Evolutionary conservation across 768 basidiomycete species (phyloP), one percentile per base, ranked within the genome.

Genomic region (Psilocybe subaeruginosa): DNA sequence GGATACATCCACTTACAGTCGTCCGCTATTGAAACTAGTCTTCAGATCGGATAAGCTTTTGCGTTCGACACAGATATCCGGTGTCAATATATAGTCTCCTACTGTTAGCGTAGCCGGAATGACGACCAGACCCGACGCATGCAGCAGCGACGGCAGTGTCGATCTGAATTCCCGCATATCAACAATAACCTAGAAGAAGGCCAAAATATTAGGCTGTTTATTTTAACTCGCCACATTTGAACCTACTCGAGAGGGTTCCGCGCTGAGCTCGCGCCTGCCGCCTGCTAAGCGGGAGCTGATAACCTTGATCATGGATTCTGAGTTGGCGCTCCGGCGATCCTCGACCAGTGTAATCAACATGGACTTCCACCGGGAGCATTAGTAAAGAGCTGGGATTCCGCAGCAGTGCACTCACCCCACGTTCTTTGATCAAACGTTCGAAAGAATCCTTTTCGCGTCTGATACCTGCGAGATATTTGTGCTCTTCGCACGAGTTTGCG

Each of bases 141-240:
- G 95, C 7, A 99, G 78, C 4, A 99, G 73, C 0, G 93, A 95
- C 0, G 96, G 97, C 8, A 99, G 76, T 0, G 94, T 87, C 2
- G 97, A 98, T 29, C 95, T 83, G 74, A 99, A 98, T 74, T 99
- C 97, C 66, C 97, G 87, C 85, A 98, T 90, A 73, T 99, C 97
- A 23, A 98, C 95, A 61, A 99, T 88, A 51, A 99, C 89, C 95
- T 97, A 58, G 35, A 30, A 29, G 60, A 53, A 8, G 2, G 33
- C 8, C 23, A 50, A 11, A 51, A 53, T 52, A 23, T 17, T 30
- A 59, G 29, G 3, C 9, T 1, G 19, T 3, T 53, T 54, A 31
- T 12, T 41, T n/a, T 54, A 2, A 33, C 43, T 31, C 9, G 30
- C 33, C 0, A 7, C 43, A 8, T 39, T 65, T 12, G 7, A 6